A percentile compares a stretch with the other conserved stretches of the same genome.
Evolutionary conservation across 257 asterid genomes (phyloP).

Genomic region (Scutellaria barbata): DNA sequence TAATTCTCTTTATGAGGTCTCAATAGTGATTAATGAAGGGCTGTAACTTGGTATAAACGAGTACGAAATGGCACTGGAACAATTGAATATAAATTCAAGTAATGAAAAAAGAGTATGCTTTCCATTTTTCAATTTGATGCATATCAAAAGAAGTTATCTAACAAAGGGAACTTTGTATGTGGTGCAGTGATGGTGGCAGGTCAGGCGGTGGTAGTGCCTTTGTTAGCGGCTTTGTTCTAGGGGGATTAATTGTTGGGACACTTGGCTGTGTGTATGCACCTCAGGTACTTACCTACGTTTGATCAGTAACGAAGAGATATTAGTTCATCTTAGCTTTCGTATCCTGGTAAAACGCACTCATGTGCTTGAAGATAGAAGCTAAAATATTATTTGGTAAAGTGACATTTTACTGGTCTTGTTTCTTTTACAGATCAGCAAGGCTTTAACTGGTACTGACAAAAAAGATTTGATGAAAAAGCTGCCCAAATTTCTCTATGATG

Average conservation of each 20-base stretch:
- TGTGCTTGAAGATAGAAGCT: too few relatives aligned
- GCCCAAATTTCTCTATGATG: constrained; percentile 86
- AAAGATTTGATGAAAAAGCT: constrained; percentile 83
- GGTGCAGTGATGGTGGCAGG: constrained; percentile 62
- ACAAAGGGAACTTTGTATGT: constrained; percentile 23
- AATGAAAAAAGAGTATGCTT: background rate
- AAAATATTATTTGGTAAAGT: too few relatives aligned
- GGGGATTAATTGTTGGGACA: constrained; percentile 77
- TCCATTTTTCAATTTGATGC: background rate
- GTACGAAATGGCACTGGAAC: background rate
- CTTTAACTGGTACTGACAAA: constrained; percentile 67
- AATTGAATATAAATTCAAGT: constrained; percentile 5
- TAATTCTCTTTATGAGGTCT: constrained; percentile 8
- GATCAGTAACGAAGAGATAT: constrained; percentile 6
- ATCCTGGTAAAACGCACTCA: too few relatives aligned
- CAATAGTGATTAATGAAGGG: background rate
- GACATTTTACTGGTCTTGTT: constrained; percentile 17
- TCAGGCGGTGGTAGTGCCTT: constrained; percentile 53
- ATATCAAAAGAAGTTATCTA: constrained; percentile 27
- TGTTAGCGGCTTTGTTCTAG: constrained; percentile 80
- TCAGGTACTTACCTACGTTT: constrained; percentile 57
- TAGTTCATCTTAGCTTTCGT: constrained; percentile 10
- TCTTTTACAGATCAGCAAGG: constrained; percentile 65
- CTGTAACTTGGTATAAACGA: background rate
- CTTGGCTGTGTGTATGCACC: constrained; percentile 85